Evolutionary conservation across 1,284 basidiomycete species (phyloP).

Genomic region (Omphalotus olearius): DNA sequence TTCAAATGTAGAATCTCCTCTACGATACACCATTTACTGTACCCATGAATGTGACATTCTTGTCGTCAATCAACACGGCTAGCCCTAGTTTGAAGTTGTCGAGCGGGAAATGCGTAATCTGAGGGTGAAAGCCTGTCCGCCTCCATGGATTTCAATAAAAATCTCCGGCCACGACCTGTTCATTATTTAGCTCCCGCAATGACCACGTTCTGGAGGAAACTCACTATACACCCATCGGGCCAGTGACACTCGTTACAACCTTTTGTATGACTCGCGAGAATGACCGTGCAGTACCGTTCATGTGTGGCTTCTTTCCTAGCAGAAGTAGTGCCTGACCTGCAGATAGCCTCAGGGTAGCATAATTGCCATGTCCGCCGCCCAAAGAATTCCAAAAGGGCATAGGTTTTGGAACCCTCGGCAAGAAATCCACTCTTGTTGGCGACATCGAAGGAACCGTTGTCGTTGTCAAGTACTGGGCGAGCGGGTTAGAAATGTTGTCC

Average conservation of each 20-base stretch:
- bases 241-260: constrained; percentile 17
- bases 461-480: constrained; percentile 22
- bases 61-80: constrained; percentile 23
- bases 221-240: constrained; percentile 8
- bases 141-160: too few species aligned
- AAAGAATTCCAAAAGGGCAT: constrained; percentile 6
- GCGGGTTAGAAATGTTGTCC: constrained; percentile 18
- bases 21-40: constrained; percentile 22
- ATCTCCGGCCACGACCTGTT: constrained; percentile 13
- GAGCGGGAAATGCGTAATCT: constrained; percentile 21
- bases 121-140: constrained; percentile 21
- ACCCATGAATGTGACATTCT: constrained; percentile 13
- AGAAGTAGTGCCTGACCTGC: constrained; percentile 19
- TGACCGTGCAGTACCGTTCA: constrained; percentile 15
- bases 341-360: constrained; percentile 19
- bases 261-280: constrained; percentile 17
- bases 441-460: constrained; percentile 21
- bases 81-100: constrained; percentile 23
- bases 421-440: constrained; percentile 19
- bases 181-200: not conserved
- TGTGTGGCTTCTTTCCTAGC: constrained; percentile 16
- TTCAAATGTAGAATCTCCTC: constrained; percentile 20
- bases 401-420: constrained; percentile 15
- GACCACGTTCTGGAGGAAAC: not conserved
- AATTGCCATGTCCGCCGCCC: constrained; percentile 15